Conservation (phyloP, 1,284 basidiomycete genomes). For the Amylostereum chailletii region DNA sequence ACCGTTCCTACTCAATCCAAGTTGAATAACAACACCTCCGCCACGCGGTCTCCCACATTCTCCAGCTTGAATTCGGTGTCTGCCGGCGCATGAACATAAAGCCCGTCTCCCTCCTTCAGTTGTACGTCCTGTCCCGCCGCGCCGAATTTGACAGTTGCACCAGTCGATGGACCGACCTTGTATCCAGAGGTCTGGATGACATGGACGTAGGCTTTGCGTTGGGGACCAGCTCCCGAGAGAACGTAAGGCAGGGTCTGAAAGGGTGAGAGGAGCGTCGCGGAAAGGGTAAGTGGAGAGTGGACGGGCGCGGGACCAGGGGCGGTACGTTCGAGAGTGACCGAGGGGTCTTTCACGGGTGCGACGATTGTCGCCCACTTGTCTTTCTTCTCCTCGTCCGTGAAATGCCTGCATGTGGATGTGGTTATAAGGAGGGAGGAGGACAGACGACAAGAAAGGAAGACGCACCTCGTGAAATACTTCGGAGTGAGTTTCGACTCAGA, state of each 20-base stretch:
- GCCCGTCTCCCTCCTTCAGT: slow-evolving; percentile 64
- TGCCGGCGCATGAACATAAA: slow-evolving; percentile 45
- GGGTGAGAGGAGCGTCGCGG: slow-evolving; percentile 60
- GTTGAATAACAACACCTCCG: slow-evolving; percentile 71
- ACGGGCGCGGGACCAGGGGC: slow-evolving; percentile 69
- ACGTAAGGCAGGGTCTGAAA: slow-evolving; percentile 42
- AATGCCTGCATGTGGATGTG: slow-evolving; percentile 36
- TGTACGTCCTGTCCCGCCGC: slow-evolving; percentile 26
- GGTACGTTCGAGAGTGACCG: slow-evolving; percentile 55
- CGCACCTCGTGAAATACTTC: slow-evolving; percentile 70
- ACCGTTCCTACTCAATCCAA: slow-evolving; percentile 29
- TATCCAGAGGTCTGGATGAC: slow-evolving; percentile 74
- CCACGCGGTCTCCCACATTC: slow-evolving; percentile 51
- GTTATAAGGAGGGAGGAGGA: background rate
- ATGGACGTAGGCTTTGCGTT: slow-evolving; percentile 55
- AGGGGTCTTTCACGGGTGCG: slow-evolving; percentile 51
- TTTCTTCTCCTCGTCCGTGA: slow-evolving; percentile 72
- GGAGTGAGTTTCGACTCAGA: slow-evolving; percentile 49
- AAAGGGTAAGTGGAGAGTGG: slow-evolving; percentile 51
- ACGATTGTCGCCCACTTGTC: slow-evolving; percentile 65
- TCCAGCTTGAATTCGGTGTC: slow-evolving; percentile 41
- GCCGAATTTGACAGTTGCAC: slow-evolving; percentile 36
- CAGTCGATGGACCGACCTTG: slow-evolving; percentile 42
- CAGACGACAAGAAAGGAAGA: background rate
- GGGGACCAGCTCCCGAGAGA: slow-evolving; percentile 21